Percentiles rank a stretch among this genome's conserved stretches.
These are phyloP conservation scores for Atalantia buxifolia DNA, from an alignment of 345 rosid genomes.

Conservation along the genomic window DNA sequence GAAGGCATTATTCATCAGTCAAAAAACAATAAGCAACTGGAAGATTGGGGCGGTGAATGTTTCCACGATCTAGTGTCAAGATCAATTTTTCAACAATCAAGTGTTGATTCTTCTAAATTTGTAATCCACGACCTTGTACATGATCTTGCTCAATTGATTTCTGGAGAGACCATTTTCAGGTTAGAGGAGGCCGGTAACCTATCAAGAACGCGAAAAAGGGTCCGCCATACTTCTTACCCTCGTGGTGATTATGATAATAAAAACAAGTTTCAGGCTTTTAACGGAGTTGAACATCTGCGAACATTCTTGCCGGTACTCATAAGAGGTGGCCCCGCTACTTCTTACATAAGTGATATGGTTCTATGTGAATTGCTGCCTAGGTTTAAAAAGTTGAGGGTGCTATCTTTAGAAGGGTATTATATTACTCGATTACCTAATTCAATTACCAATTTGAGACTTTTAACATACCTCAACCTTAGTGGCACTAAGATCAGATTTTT, in stretches of 20 bases:
- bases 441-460: slow-evolving; percentile 6
- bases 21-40: background rate
- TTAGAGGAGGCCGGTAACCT: slow-evolving; percentile 4
- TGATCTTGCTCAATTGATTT: slow-evolving; percentile 25
- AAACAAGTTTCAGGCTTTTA: slow-evolving; percentile 5
- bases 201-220: background rate
- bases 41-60: no score
- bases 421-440: slow-evolving; percentile 7
- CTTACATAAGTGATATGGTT: background rate
- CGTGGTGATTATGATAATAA: background rate
- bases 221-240: slow-evolving; percentile 10
- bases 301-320: slow-evolving; percentile 15
- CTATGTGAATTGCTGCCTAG: slow-evolving; percentile 3
- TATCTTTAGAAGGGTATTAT: no score
- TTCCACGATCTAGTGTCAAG: slow-evolving; percentile 8
- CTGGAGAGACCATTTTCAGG: background rate
- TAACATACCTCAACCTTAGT: background rate
- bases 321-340: rapidly evolving
- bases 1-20: slow-evolving; percentile 13
- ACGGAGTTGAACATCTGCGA: background rate
- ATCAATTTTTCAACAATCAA: slow-evolving; percentile 29
- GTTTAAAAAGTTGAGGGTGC: background rate
- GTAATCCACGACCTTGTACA: background rate
- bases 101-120: background rate
- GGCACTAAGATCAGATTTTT: background rate